Evolutionary conservation across 208 protist genomes (phyloP), one percentile per base, ranked within the genome.

Genomic region (Trypanosoma mega): DNA sequence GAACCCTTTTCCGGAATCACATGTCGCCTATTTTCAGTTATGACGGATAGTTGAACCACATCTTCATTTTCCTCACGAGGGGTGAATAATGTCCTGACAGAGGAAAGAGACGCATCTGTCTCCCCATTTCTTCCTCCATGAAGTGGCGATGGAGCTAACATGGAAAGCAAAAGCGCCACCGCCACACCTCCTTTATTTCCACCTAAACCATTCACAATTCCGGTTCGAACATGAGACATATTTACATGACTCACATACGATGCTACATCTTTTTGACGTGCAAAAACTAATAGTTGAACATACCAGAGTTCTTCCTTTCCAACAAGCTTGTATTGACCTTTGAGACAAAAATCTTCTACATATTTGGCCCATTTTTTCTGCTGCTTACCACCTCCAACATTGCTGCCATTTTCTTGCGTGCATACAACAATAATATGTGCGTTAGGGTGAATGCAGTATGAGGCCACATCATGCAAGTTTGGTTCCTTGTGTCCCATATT

Each of bases 121-220:
- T 20, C 2, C 9, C 29, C 39, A 34, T 26, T 51, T 21, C 18
- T 37, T 45, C 51, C 21, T 0, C 3, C 1, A 29, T 12, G 0
- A 23, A 9, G 44, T 12, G 37, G 26, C 26, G 62, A 36, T 14
- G 21, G 20, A 8, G 50, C 60, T 20, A 34, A 57, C 74, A 92
- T 64, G 0, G 82, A 87, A 8, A 97, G 21, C 0, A 58, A 58
- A 14, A 98, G 56, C 0, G 68, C 66, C 2, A 97, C 69, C 0
- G 82, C 91, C 14, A 97, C 82, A 8, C 85, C 95, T 37, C 96
- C 96, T 65, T 98, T 98, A 74, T 98, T 98, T 14, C 93, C 96
- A 31, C 91, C 55, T 3, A 77, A 36, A 27, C 89, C 89, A 1
- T 65, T 74, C 4, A 76, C 33, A 48, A 93, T 50, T 11, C 81